phyloP scores from a whole-genome alignment of 345 rosid species.

The Brassica cretica region DNA sequence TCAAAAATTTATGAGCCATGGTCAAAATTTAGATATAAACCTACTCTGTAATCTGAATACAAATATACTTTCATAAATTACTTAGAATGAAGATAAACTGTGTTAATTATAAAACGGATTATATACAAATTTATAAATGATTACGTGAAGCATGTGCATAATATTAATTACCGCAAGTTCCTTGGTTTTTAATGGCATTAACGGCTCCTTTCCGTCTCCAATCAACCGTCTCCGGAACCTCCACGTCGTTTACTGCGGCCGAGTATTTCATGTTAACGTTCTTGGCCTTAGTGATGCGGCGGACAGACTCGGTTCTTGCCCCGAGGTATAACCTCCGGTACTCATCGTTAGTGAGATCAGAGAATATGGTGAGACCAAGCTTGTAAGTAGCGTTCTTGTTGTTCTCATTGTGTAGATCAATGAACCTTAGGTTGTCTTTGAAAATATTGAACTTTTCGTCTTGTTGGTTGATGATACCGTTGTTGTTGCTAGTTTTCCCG shows the following conservation, averaged over 20 bases:
- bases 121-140: background rate
- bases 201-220: conserved; percentile 87
- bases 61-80: background rate
- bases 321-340: conserved; percentile 48
- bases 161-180: conserved; percentile 58
- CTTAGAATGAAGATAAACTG: background rate
- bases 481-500: conserved; percentile 55
- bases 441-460: conserved; percentile 65
- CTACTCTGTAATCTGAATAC: background rate
- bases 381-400: conserved; percentile 57
- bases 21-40: background rate
- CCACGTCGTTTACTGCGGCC: conserved; percentile 41
- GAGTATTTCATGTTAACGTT: conserved; percentile 45
- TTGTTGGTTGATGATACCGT: conserved; percentile 47
- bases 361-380: conserved; percentile 73
- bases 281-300: conserved; percentile 51
- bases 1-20: background rate
- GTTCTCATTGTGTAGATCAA: conserved; percentile 63
- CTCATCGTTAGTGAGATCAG: conserved; percentile 85
- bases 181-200: conserved; percentile 74
- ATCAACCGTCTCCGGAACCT: conserved; percentile 67
- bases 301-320: conserved; percentile 42
- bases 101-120: background rate
- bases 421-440: conserved; percentile 75
- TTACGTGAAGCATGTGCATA: background rate